Evolutionary conservation across 495 filamentous ascomycete genomes (phyloP).

Genomic region (Penicillium bialowiezense): DNA sequence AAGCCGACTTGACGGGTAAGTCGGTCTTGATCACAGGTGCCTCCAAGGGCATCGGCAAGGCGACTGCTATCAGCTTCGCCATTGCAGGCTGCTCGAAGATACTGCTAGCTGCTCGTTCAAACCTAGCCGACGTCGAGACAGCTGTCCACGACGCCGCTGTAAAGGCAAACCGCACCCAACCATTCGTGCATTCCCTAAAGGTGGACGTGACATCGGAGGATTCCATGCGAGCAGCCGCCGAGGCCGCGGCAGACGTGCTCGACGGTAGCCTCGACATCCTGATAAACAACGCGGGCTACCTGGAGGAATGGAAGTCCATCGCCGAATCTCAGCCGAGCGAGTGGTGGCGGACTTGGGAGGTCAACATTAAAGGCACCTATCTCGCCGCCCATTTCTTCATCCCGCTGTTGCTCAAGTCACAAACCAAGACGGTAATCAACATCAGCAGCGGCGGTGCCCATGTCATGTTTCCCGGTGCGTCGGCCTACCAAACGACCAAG

Average conservation of each 20-base stretch:
- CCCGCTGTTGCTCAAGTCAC: conserved; percentile 41
- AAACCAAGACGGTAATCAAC: conserved; percentile 47
- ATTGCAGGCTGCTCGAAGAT: conserved; percentile 42
- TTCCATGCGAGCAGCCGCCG: conserved; percentile 29
- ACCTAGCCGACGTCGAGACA: conserved; percentile 23
- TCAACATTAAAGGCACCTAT: conserved; percentile 42
- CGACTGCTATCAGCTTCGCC: conserved; percentile 42
- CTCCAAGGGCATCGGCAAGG: conserved; percentile 45
- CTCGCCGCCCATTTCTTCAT: conserved; percentile 6
- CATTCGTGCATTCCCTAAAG: conserved; percentile 35
- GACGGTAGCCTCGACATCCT: conserved; percentile 46
- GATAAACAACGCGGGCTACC: conserved; percentile 49
- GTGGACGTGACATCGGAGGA: conserved; percentile 39
- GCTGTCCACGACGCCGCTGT: conserved; percentile 37
- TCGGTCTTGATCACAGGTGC: conserved; percentile 48
- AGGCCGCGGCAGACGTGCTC: conserved; percentile 22
- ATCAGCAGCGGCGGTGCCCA: conserved; percentile 44
- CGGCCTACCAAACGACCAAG: not conserved
- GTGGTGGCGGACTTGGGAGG: conserved; percentile 44
- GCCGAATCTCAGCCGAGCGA: conserved; percentile 40
- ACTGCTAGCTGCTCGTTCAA: conserved; percentile 43
- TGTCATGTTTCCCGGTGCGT: conserved; percentile 17
- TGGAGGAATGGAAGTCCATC: conserved; percentile 33
- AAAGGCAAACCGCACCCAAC: conserved; percentile 29
- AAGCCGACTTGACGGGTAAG: not conserved